Base-by-base conservation (phyloP, 495 filamentous ascomycete species). In the Aspergillus campestris region DNA sequence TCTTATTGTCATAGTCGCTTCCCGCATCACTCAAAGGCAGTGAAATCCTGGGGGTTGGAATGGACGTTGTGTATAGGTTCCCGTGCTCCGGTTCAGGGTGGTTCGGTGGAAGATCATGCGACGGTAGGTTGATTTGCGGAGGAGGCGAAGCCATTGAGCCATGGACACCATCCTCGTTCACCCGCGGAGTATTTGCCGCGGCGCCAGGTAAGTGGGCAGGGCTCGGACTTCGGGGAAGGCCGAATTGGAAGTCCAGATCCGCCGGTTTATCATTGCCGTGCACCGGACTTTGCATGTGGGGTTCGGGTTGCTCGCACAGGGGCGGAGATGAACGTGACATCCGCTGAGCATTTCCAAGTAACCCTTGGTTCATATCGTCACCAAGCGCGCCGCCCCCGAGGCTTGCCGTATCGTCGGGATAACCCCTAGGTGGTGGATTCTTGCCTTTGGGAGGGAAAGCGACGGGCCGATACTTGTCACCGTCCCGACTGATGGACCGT, bases 401-500 rank as follows among this genome's bases (percentile, higher is more conserved):
- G 51, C 80, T 77, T 0, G 86, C 87, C 0, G 75, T 74, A 53
- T 79, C 77, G 42, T 87, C 78, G 5, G 62, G 53, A 15, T 64
- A 67, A 36, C 64, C 60, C 45, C 64, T 70, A 12, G 66, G 65
- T 53, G 84, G 86, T 29, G 60, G 69, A 42, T 62, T 68, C 44
- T 89, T 86, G 39, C 72, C 71, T 11, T 62, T 62, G 12, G 74
- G 64, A 48, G 83, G 81, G 10, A 74, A 71, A 2, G 73, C 70
- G 11, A 87, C 79, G 1, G 79, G 86, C 27, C 87, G 78, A 58
- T 96, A 97, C 13, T 87, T 89, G 62, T 95, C 89, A 55, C 95
- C 82, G 38, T 76, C 70, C 40, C 74, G 73, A 30, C 78, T 69
- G 12, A 86, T 75, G 7, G 79, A 81, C 15, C 84, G 77, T n/a